Evolutionary conservation across 2,329 filamentous ascomycete species (phyloP), one percentile per base, ranked within the genome.

Genomic region (Aureobasidium lini): DNA sequence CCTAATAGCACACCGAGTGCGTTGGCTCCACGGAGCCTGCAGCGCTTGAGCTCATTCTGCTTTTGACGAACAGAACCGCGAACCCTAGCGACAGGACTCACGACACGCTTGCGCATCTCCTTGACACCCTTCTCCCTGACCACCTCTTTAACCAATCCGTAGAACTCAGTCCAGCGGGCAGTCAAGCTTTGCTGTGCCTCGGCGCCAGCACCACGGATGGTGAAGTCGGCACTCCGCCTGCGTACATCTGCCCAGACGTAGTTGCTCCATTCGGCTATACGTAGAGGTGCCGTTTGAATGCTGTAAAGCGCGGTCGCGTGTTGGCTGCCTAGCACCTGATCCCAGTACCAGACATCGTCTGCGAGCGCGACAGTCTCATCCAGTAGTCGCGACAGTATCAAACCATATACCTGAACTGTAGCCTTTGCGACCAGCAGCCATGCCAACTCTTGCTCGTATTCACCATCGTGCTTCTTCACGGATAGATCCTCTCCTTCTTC

Each of bases 261-360:
- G 67, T 81, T 81, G 7, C 83, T 77, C 83, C 88, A 90, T 3
- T 78, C 75, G 84, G 85, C 93, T 36, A 96, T 72, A 16, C 89
- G 81, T 42, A 86, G 67, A 0, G 94, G 94, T 0, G 87, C 90
- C 0, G 87, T 96, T 72, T 99, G 94, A 8, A 95, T 75, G 13
- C 89, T 87, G 73, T 96, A 96, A 3, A 96, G 71, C 34, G 85
- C 87, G 64, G 89, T 92, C 68, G 87, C 89, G 50, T 84, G 81
- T 65, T 90, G 87, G 0, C 90, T 95, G 9, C 84, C 83, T 32
- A 96, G 76, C 1, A 96, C 82, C 65, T 94, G 88, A 68, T 96
- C 90, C 94, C 94, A 99, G 72, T 97, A 97, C 84, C 88, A 92
- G 28, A 96, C 86, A 66, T 96, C 91, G 64, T 96, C 86, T 66